Percentiles rank a stretch among this genome's conserved stretches.
These are phyloP conservation scores for Sugiyamaella boreocaroliniensis DNA, from an alignment of 805 yeast genomes.

Conservation along the genomic window DNA sequence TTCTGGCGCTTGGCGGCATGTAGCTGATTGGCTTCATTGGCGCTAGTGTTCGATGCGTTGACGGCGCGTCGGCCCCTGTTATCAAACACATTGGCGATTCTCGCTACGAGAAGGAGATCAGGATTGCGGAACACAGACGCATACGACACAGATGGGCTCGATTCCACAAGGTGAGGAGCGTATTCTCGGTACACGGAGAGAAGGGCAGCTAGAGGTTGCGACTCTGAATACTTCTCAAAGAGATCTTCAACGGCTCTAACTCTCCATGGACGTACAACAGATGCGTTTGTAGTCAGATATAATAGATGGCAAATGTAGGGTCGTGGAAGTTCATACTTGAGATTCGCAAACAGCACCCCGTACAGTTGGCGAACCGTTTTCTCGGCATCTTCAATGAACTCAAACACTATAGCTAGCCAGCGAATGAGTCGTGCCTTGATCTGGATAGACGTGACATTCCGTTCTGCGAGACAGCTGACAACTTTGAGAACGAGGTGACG, in stretches of 20 bases:
- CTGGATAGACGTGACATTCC: neutral
- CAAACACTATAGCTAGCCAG: constrained; percentile 17
- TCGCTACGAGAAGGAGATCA: constrained; percentile 9
- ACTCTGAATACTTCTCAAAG: constrained; percentile 18
- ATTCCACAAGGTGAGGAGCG: constrained; percentile 21
- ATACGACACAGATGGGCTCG: constrained; percentile 22
- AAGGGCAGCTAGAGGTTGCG: constrained; percentile 22
- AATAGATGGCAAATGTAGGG: constrained; percentile 21
- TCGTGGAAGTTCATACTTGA: constrained; percentile 16
- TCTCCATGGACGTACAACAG: constrained; percentile 20
- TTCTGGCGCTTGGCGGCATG: constrained; percentile 1
- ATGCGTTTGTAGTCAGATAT: constrained; percentile 12
- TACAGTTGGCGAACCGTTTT: constrained; percentile 10
- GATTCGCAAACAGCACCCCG: constrained; percentile 18
- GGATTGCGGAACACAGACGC: constrained; percentile 29
- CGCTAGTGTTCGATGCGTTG: no score
- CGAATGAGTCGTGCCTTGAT: constrained; percentile 16
- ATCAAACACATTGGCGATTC: neutral
- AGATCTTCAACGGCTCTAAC: constrained; percentile 18
- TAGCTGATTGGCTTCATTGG: neutral
- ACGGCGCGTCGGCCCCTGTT: neutral
- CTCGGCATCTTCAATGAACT: constrained; percentile 14
- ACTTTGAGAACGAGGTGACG: constrained; percentile 24
- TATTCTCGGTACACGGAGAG: constrained; percentile 21
- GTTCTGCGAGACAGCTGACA: constrained; percentile 18